Evolutionary conservation across 352 stramenopile species (phyloP).

Genomic region (Phytophthora pseudosyringae): DNA sequence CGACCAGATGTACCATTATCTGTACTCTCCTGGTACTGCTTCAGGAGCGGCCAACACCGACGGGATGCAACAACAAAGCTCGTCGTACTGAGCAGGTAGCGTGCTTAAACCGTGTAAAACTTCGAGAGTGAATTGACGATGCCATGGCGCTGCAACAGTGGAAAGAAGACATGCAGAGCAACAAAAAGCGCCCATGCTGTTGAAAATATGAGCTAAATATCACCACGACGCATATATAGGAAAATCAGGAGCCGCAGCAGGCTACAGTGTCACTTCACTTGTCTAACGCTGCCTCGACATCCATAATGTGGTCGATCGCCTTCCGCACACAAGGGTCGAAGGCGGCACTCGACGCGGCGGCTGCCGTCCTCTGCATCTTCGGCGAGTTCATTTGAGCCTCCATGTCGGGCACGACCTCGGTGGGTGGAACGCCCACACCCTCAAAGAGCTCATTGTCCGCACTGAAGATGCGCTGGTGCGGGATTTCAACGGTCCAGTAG

Average conservation of each 20-base stretch:
- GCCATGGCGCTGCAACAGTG: not conserved
- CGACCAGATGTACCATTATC: slow-evolving; percentile 96
- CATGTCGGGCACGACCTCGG: slow-evolving; percentile 45
- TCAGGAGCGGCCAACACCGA: slow-evolving; percentile 17
- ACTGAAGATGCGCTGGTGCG: slow-evolving; percentile 75
- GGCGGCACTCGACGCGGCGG: slow-evolving; percentile 21
- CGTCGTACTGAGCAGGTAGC: slow-evolving; percentile 23
- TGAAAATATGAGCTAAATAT: slow-evolving; percentile 40
- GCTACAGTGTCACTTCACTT: slow-evolving; percentile 4
- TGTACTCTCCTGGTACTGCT: slow-evolving; percentile 54
- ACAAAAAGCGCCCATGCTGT: slow-evolving; percentile 7
- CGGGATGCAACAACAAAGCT: slow-evolving; percentile 15
- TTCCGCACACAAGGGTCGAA: slow-evolving; percentile 74
- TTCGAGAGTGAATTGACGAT: not conserved
- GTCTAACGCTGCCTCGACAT: slow-evolving; percentile 35
- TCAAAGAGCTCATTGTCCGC: slow-evolving; percentile 66
- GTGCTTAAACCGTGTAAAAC: slow-evolving; percentile 7
- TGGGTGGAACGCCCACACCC: slow-evolving; percentile 64
- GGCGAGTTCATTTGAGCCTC: slow-evolving; percentile 25
- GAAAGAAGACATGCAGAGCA: slow-evolving; percentile 13
- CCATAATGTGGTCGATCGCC: slow-evolving; percentile 78
- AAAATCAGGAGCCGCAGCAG: slow-evolving; percentile 1
- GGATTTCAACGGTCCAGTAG: slow-evolving; percentile 85
- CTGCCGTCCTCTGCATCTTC: slow-evolving; percentile 9
- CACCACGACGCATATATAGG: slow-evolving; percentile 25